These are phyloP conservation scores for Mitragyna speciosa DNA, from an alignment of 257 asterid genomes.

Conservation along the genomic window DNA sequence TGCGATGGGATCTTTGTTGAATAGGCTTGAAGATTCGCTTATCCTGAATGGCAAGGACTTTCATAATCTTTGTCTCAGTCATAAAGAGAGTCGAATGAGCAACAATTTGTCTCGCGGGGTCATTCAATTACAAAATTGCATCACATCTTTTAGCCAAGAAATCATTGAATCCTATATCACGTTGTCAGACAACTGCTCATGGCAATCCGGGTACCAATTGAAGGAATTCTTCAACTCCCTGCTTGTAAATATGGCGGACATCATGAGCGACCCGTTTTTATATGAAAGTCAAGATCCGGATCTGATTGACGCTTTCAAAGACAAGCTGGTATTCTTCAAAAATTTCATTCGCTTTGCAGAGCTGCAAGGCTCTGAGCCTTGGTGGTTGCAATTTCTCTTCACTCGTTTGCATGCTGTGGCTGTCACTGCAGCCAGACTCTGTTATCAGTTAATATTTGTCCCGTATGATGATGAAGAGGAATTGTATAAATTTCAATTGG, in stretches of 20 bases:
- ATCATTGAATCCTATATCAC: not conserved
- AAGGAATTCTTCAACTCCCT: not conserved
- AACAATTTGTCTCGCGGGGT: too few relatives aligned
- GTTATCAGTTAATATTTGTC: not conserved
- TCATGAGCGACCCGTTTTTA: not conserved
- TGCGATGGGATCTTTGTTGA: too few relatives aligned
- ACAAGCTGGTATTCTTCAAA: not conserved
- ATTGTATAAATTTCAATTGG: not conserved
- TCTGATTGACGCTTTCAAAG: not conserved
- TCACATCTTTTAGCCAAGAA: too few relatives aligned
- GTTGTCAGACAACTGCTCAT: not conserved
- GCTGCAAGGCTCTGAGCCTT: too few relatives aligned
- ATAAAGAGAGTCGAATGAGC: too few relatives aligned
- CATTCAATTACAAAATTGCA: too few relatives aligned
- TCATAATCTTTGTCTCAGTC: too few relatives aligned
- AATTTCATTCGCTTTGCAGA: not conserved
- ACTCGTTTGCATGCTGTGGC: not conserved
- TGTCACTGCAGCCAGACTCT: not conserved
- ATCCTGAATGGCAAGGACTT: too few relatives aligned
- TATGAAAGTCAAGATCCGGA: not conserved
- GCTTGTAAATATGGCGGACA: not conserved
- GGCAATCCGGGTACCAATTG: not conserved
- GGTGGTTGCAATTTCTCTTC: not conserved
- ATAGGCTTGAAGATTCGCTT: too few relatives aligned
- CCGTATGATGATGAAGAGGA: too few relatives aligned